Percentiles rank a stretch among this genome's conserved stretches.
These are phyloP conservation scores for Mycena leptocephala DNA, from an alignment of 768 basidiomycete species.

Conservation along the genomic window DNA sequence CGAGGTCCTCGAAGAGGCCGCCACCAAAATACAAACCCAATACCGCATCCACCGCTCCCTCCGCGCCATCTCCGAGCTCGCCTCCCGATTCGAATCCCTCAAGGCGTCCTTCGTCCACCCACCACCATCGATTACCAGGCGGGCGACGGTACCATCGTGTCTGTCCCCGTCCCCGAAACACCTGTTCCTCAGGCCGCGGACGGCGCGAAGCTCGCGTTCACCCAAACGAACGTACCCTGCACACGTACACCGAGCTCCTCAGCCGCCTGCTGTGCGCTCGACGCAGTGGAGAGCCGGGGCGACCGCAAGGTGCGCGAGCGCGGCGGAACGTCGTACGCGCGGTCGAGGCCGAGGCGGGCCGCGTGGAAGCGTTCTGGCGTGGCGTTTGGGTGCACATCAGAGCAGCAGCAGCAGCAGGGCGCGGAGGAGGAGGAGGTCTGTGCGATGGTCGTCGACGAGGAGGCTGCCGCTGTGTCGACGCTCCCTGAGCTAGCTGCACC, in stretches of 20 bases:
- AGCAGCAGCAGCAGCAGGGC: constrained; percentile 21
- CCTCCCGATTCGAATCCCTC: constrained; percentile 61
- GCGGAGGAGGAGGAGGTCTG: constrained; percentile 38
- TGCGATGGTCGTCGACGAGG: constrained; percentile 31
- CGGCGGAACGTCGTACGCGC: constrained; percentile 68
- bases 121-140: constrained; percentile 64
- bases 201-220: constrained; percentile 70
- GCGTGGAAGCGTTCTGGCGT: constrained; percentile 65
- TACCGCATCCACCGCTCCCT: constrained; percentile 64
- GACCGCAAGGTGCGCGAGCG: constrained; percentile 65
- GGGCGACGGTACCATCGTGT: constrained; percentile 47
- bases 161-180: constrained; percentile 45
- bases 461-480: not conserved
- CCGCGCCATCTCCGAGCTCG: constrained; percentile 55
- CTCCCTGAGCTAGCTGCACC: constrained; percentile 18
- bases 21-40: constrained; percentile 63
- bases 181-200: constrained; percentile 28
- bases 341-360: constrained; percentile 74
- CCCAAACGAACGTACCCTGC: constrained; percentile 73
- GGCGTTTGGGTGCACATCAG: constrained; percentile 51
- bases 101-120: constrained; percentile 63
- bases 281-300: constrained; percentile 79
- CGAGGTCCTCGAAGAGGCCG: constrained; percentile 58
- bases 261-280: constrained; percentile 76
- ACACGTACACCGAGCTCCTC: constrained; percentile 75